These are phyloP conservation scores for Darksidea phi DNA, from an alignment of 495 filamentous ascomycete species.

Conservation along the genomic window DNA sequence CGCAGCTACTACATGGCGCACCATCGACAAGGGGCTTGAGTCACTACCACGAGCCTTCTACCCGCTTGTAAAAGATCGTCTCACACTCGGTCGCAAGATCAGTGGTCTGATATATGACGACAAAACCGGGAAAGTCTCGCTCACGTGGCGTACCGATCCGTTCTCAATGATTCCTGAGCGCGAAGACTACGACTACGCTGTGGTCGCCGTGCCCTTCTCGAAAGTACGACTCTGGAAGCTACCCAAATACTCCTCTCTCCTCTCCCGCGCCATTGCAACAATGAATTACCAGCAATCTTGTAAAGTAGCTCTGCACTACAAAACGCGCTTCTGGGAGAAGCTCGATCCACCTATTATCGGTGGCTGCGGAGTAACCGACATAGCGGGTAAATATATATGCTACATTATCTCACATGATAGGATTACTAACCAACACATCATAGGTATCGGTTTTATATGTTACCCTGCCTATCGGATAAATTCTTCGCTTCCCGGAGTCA, in stretches of 20 bases:
- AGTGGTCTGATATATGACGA: conserved; percentile 46
- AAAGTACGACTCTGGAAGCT: conserved; percentile 47
- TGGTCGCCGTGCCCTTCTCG: conserved; percentile 63
- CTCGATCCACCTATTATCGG: conserved; percentile 60
- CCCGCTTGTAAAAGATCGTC: conserved; percentile 56
- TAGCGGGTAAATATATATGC: too few species aligned
- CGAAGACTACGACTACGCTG: conserved; percentile 61
- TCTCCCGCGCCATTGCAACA: conserved; percentile 60
- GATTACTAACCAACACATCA: too few species aligned
- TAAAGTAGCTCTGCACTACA: conserved; percentile 65
- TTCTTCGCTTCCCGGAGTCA: conserved; percentile 58
- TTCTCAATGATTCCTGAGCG: conserved; percentile 27
- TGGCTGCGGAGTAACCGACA: conserved; percentile 58
- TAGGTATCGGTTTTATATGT: conserved; percentile 59
- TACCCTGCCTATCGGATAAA: conserved; percentile 67
- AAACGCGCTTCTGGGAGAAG: conserved; percentile 69
- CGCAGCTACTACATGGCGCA: conserved; percentile 57
- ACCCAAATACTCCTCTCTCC: conserved; percentile 49
- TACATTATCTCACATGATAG: too few species aligned
- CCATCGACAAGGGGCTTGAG: conserved; percentile 64
- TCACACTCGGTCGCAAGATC: conserved; percentile 32
- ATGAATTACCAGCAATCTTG: conserved; percentile 59
- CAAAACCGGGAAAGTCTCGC: conserved; percentile 24
- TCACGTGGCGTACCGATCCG: conserved; percentile 26
- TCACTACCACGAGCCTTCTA: conserved; percentile 61